Evolutionary conservation across 2,329 filamentous ascomycete genomes (phyloP), one percentile per base, ranked within the genome.

Genomic region (Colletotrichum sansevieriae): DNA sequence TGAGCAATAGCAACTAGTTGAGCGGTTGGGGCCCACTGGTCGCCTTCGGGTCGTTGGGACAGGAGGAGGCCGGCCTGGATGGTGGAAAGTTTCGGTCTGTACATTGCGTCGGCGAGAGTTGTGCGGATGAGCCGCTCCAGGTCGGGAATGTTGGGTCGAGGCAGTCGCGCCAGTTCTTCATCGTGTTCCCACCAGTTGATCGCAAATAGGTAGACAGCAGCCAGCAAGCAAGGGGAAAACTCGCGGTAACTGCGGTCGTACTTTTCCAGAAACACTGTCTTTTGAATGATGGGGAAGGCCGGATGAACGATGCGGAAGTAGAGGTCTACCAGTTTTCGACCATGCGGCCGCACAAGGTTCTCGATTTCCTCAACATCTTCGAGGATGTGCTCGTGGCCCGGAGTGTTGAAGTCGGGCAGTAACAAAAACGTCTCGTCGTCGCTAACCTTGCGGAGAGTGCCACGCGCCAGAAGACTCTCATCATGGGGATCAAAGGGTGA

Each of bases 101-200:
- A 91, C 84, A 97, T 91, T 58, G 93, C 92, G 72, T 94, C 89
- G 9, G 89, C 88, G 62, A 97, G 83, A 15, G 92, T 90, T 65
- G 88, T 88, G 74, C 91, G 88, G 51, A 94, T 91, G 49, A 96
- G 85, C 68, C 88, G 85, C 78, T 97, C 94, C 22, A 97, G 82
- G 66, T 90, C 88, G 44, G 84, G 83, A n/a, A 92, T 85, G 78
- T 97, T 90, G 1, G 94, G 94, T 68, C 88, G 88, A 22, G 88
- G 87, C 25, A 88, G 82, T 20, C 83, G 82, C 44, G 89, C 87
- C 25, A 95, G 84, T 22, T 89, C 87, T 18, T 90, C 87, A 71
- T 90, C 91, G 70, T 92, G 86, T 59, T 93, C 89, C 90, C 94
- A 96, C 90, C 94, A 97, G 78, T 95, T 94, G 75, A 97, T 87